Evolutionary conservation across 2,329 filamentous ascomycete species (phyloP), one percentile per base, ranked within the genome.

Genomic region (Spiromastix sp.): DNA sequence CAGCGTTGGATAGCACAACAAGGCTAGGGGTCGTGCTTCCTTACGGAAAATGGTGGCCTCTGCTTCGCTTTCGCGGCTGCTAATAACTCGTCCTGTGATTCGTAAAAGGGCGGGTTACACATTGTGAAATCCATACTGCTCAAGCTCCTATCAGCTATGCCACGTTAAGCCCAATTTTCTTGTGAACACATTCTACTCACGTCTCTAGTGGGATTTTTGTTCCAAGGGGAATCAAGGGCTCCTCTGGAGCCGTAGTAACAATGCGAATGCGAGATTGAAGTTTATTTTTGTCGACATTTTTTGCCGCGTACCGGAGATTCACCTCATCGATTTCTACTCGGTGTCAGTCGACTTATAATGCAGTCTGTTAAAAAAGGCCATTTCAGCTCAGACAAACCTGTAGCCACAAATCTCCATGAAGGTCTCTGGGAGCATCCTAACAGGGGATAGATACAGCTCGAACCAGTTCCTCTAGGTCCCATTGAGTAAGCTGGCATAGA

Each of bases 81-180:
- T 3, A 70, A 46, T 58, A 95, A 73, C 33, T 93, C 85, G 4
- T 69, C 59, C 3, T 71, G 62, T 0, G 83, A 86, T n/a, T 68
- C 59, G 63, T 95, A 96, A 61, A 98, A 98, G 0, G 91, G 91
- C 0, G 91, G 91, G 47, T 98, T 98, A 44, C 81, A 89, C 77
- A 96, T 93, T 39, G 75, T 77, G 54, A 96, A 95, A 52, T 89
- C 79, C 28, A 93, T 66, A 3, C 64, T 68, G 7, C 50, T 42
- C 8, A 16, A 25, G 9, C n/a, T n/a, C n/a, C n/a, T n/a, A n/a
- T n/a, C n/a, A n/a, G n/a, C n/a, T n/a, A n/a, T n/a, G n/a, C n/a
- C n/a, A n/a, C n/a, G n/a, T n/a, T n/a, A n/a, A 30, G 9, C 3
- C 17, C 12, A 16, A 27, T 4, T 2, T 8, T 16, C n/a, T 22